Evolutionary conservation across 2,329 filamentous ascomycete species (phyloP).

Genomic region (Aplosporella prunicola): DNA sequence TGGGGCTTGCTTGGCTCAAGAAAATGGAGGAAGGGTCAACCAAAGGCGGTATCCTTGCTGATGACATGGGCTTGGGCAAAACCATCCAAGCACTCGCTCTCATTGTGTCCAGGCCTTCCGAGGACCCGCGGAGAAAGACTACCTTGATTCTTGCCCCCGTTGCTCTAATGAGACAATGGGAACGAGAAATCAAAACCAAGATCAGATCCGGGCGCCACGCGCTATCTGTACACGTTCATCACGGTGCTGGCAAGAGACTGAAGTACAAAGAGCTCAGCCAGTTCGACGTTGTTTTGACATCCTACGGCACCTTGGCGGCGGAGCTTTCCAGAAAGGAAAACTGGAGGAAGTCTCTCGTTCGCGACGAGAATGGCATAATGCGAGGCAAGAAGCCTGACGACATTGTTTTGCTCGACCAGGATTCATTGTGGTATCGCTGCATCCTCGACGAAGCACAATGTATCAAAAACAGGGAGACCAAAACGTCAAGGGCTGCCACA

Average conservation of each 20-base stretch:
- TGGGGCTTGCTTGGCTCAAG: constrained; percentile 68
- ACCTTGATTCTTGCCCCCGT: constrained; percentile 78
- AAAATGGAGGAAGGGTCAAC: constrained; percentile 60
- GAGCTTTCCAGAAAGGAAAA: constrained; percentile 5
- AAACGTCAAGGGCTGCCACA: constrained; percentile 51
- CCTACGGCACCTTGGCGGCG: constrained; percentile 57
- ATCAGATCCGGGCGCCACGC: constrained; percentile 46
- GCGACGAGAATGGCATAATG: constrained; percentile 89
- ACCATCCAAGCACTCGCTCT: constrained; percentile 75
- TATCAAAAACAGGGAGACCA: constrained; percentile 66
- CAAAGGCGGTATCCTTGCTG: constrained; percentile 57
- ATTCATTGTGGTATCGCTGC: constrained; percentile 56
- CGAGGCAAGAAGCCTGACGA: constrained; percentile 45
- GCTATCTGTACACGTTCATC: constrained; percentile 59
- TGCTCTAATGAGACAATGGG: constrained; percentile 75
- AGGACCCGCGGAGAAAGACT: constrained; percentile 52
- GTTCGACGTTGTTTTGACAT: constrained; percentile 70
- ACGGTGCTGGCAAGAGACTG: constrained; percentile 50
- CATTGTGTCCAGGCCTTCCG: constrained; percentile 58
- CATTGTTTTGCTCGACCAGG: constrained; percentile 45
- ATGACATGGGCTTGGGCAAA: constrained; percentile 79
- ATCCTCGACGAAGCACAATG: constrained; percentile 73
- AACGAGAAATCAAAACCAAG: constrained; percentile 65
- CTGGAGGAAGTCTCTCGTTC: constrained; percentile 74
- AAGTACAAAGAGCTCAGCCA: constrained; percentile 51